Evolutionary conservation across 2,329 filamentous ascomycete genomes (phyloP), one percentile per base, ranked within the genome.

Genomic region (Claviceps sp.): DNA sequence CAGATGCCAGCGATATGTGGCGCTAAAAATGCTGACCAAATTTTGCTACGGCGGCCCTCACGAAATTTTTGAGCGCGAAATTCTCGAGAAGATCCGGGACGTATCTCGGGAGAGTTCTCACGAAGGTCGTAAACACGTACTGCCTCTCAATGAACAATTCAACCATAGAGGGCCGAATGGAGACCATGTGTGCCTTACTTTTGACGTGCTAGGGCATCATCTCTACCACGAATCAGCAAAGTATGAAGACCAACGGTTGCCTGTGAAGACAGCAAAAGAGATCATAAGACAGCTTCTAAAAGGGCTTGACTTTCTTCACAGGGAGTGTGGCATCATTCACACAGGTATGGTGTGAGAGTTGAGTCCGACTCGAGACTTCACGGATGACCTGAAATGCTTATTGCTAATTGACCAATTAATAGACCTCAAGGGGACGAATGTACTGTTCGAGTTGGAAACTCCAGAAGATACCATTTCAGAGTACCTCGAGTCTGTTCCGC

Each of bases 131-230:
- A 24, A 24, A 6, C 52, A 56, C 18, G 48, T 63, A 24, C 53
- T 61, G 1, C 44, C 46, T 20, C 52, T 63, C 0, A n/a, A 61
- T 22, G 59, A 62, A 36, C 44, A 60, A 0, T 65, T 66, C 41
- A 46, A 60, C 7, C 61, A 64, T 42, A 11, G 38, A 1, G 62
- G 64, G 1, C 65, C 63, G 5, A 59, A 66, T 41, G 63, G 65
- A 8, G 56, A 51, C 3, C 65, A 66, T 52, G 50, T 60, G n/a
- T 66, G 62, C 41, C 57, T 64, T 2, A 59, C 65, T n/a, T 61
- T 61, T 26, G 56, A 64, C 37, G 57, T 61, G 16, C 63, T 63
- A 62, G 64, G 62, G 1, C 58, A 49, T 18, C 37, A 49, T 30
- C 37, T 49, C 6, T 18, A 30, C 30, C 42, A 41, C 47, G 5